Evolutionary conservation across 2,329 filamentous ascomycete species (phyloP).

Genomic region (Pseudogymnoascus sp.): DNA sequence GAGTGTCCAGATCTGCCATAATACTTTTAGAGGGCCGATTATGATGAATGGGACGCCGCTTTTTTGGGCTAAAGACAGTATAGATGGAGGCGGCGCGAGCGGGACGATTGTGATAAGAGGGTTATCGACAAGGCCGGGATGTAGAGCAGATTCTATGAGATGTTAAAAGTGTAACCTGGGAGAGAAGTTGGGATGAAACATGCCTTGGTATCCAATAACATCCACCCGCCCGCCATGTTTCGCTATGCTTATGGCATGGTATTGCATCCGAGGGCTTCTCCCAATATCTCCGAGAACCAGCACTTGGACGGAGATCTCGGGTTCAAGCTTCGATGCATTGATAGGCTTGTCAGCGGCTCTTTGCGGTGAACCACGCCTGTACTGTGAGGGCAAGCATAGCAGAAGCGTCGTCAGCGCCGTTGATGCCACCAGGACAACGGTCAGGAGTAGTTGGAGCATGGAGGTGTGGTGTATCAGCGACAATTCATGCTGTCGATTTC

Average conservation of each 20-base stretch:
- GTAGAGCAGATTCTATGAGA: conserved; percentile 62
- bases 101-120: conserved; percentile 63
- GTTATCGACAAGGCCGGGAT: conserved; percentile 66
- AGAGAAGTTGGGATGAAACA: conserved; percentile 21
- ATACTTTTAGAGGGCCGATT: conserved; percentile 72
- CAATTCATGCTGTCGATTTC: background rate
- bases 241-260: conserved; percentile 88
- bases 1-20: conserved; percentile 70
- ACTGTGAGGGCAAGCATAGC: conserved; percentile 30
- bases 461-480: conserved; percentile 11
- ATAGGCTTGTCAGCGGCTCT: conserved; percentile 17
- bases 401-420: conserved; percentile 26
- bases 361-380: conserved; percentile 30
- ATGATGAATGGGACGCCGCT: conserved; percentile 68
- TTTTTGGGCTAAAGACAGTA: conserved; percentile 45
- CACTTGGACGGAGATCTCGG: conserved; percentile 58
- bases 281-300: conserved; percentile 93
- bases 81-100: conserved; percentile 56
- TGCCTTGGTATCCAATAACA: conserved; percentile 81
- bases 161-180: conserved; percentile 2
- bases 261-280: conserved; percentile 94
- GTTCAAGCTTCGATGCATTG: conserved; percentile 18
- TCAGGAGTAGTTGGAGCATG: conserved; percentile 25
- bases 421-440: conserved; percentile 24
- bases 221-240: conserved; percentile 72